Evolutionary conservation across 805 yeast genomes (phyloP).

Genomic region (Saturnispora hagleri): DNA sequence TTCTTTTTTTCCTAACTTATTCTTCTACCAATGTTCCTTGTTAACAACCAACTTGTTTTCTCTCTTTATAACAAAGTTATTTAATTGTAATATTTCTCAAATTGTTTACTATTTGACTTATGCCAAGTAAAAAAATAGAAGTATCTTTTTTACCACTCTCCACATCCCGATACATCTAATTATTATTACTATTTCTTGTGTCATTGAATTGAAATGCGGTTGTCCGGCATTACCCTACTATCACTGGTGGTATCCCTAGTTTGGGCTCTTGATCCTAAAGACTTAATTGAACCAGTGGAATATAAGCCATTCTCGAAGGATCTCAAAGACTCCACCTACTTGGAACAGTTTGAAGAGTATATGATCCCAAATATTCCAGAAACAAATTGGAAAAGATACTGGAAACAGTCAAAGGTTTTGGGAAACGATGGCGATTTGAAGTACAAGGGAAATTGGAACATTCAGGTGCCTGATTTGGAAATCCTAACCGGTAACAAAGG

Average conservation of each 20-base stretch:
- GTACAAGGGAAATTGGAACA: conserved; percentile 68
- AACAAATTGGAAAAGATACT: conserved; percentile 33
- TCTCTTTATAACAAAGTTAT: neutral
- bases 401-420: conserved; percentile 54
- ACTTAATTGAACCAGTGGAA: neutral
- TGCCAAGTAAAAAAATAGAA: neutral
- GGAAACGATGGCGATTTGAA: conserved; percentile 45
- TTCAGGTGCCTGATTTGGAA: conserved; percentile 55
- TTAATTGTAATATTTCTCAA: neutral
- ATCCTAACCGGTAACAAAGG: conserved; percentile 65
- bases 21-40: too few species aligned
- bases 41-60: neutral
- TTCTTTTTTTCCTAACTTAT: neutral
- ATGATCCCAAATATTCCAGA: conserved; percentile 55
- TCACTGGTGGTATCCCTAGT: neutral
- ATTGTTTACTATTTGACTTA: neutral
- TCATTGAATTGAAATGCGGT: neutral
- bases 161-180: neutral
- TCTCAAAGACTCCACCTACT: conserved; percentile 23
- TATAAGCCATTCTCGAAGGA: conserved; percentile 17
- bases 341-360: conserved; percentile 32
- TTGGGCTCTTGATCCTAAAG: neutral
- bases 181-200: neutral
- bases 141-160: neutral
- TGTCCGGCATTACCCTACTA: neutral